Evolutionary conservation across 1,284 basidiomycete species (phyloP).

Genomic region (Vanrija sp.): DNA sequence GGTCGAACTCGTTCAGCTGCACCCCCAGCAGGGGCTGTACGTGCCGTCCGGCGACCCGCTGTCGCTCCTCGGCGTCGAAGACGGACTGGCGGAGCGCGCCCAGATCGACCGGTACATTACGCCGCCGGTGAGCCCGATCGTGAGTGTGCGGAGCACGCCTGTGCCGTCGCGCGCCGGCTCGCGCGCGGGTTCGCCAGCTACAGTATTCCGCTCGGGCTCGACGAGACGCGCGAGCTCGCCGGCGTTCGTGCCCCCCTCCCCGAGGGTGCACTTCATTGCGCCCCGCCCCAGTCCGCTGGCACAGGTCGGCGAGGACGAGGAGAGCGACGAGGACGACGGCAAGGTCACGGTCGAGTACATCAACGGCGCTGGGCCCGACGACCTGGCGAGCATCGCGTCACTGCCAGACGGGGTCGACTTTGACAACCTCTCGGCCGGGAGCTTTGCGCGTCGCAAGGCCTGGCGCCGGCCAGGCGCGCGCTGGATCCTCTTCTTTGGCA

Average conservation of each 20-base stretch:
- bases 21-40: constrained; percentile 30
- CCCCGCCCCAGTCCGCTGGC: neutral
- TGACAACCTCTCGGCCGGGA: constrained; percentile 27
- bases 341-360: neutral
- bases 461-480: constrained; percentile 39
- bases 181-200: no score
- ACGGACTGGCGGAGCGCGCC: constrained; percentile 1
- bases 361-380: neutral
- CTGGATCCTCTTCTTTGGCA: constrained; percentile 44
- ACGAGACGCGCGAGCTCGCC: neutral
- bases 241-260: neutral
- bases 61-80: neutral
- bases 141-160: neutral
- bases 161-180: neutral
- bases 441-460: constrained; percentile 25
- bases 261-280: neutral
- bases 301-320: neutral
- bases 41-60: constrained; percentile 13
- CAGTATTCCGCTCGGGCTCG: neutral
- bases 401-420: constrained; percentile 17
- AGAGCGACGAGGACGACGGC: constrained; percentile 6
- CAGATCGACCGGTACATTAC: neutral
- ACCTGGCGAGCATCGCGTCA: constrained; percentile 1
- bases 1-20: constrained; percentile 6
- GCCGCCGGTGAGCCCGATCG: neutral